Base-by-base conservation (phyloP, 1,139 yeast genomes). In the Lodderomyces pseudojiufengensis region DNA sequence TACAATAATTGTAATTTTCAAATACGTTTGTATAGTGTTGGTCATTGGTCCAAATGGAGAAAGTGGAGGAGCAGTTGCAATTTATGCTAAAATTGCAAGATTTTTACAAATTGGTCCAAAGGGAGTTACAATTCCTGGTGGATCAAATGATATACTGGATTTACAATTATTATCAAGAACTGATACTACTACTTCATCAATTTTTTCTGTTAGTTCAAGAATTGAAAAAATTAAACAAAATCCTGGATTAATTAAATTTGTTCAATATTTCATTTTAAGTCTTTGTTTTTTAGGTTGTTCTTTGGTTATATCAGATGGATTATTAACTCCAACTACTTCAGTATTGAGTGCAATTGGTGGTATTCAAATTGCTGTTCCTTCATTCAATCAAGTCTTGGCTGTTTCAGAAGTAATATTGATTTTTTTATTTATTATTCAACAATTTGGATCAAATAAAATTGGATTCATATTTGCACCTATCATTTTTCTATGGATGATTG, bases 41-140 rank as follows among this genome's bases (percentile, higher is more conserved):
- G 49, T 54, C 12, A 51, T 65, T 35, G 82, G 81, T 12, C 76
- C 78, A 7, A 74, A 76, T 49, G 63, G 72, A 31, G 78, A 78
- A 29, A 80, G 77, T 50, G 83, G 83, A 45, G 82, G 83, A 1
- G 80, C 76, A 44, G 71, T 77, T 22, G 82, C 83, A 13, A 67
- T 77, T 28, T 76, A 76, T 47, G 75, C 80, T 20, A 75, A 75
- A 47, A 64, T 77, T 24, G 78, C 80, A 6, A 57, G 76, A 27
- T 59, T 58, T 33, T 55, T 74, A 43, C 63, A 63, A 24, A 57
- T 73, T 39, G 78, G 77, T 6, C 76, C 76, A 4, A 59, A 57
- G 35, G 76, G 75, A 7, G 75, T 70, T 7, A 50, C 53, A 29
- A 61, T 66, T 24, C 72, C 73, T 3, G 72, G 73, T 22, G 27